Percentiles rank a stretch among this genome's conserved stretches.
These are phyloP conservation scores for Colletotrichum tropicicola DNA, from an alignment of 2,329 filamentous ascomycete genomes.

Conservation along the genomic window DNA sequence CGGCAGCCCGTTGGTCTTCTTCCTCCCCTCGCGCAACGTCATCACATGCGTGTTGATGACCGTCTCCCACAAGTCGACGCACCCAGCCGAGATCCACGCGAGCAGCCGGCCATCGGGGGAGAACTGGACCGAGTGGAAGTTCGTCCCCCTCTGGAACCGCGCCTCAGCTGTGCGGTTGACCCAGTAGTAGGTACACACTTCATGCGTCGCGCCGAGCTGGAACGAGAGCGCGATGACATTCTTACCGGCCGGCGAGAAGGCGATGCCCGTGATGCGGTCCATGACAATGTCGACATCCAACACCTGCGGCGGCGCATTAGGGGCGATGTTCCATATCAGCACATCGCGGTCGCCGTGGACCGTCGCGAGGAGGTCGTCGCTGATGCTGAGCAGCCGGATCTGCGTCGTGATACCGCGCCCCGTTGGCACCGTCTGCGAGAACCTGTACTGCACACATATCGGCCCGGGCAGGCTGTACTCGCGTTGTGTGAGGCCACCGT, in stretches of 20 bases:
- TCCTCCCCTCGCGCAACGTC: background rate
- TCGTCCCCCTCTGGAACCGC: background rate
- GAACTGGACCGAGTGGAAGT: constrained; percentile 11
- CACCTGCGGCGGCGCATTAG: background rate
- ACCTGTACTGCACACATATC: constrained; percentile 14
- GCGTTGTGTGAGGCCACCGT: background rate
- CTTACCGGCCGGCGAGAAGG: background rate
- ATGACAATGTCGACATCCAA: constrained; percentile 1
- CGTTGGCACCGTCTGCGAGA: constrained; percentile 13
- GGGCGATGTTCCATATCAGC: constrained; percentile 2
- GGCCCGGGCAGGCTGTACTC: background rate
- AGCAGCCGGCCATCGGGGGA: constrained; percentile 18
- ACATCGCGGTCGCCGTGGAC: constrained; percentile 17
- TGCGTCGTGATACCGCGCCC: background rate
- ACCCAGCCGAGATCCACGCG: background rate
- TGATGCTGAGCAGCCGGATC: constrained; percentile 8
- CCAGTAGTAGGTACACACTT: constrained; percentile 12
- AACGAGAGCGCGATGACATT: constrained; percentile 1
- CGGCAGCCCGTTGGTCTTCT: background rate
- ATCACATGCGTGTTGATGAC: constrained; percentile 12
- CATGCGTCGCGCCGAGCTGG: background rate
- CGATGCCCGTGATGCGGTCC: constrained; percentile 19
- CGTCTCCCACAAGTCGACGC: constrained; percentile 20
- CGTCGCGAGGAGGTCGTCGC: background rate
- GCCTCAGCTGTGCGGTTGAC: background rate